phyloP scores from a whole-genome alignment of 2,329 filamentous ascomycete species.

The Fusarium piperis region DNA sequence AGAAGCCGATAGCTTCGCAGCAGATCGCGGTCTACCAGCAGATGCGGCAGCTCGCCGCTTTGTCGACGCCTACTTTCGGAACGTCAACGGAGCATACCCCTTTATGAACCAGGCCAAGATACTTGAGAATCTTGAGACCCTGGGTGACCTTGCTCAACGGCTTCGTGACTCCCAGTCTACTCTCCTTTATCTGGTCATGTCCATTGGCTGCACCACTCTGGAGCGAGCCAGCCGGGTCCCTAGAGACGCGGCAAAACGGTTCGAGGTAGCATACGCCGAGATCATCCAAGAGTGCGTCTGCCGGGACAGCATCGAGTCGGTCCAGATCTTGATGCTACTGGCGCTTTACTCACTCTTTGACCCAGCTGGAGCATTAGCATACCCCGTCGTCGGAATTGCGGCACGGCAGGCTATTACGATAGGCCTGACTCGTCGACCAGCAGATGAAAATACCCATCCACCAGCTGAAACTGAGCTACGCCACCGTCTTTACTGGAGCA shows the following conservation, averaged over 20 bases:
- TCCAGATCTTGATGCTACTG: slow-evolving; percentile 52
- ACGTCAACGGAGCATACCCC: slow-evolving; percentile 54
- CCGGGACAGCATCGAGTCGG: slow-evolving; percentile 45
- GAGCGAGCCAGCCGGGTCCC: slow-evolving; percentile 50
- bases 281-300: slow-evolving; percentile 50
- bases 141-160: slow-evolving; percentile 21
- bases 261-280: slow-evolving; percentile 47
- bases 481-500: slow-evolving; percentile 54
- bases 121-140: slow-evolving; percentile 42
- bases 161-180: slow-evolving; percentile 28
- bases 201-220: slow-evolving; percentile 53
- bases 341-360: slow-evolving; percentile 54
- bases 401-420: slow-evolving; percentile 48
- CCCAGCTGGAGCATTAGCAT: slow-evolving; percentile 47
- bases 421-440: slow-evolving; percentile 44
- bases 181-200: slow-evolving; percentile 52
- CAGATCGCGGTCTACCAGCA: not conserved
- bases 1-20: not conserved
- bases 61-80: slow-evolving; percentile 53
- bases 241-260: slow-evolving; percentile 37
- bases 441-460: slow-evolving; percentile 34
- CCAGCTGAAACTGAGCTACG: slow-evolving; percentile 41
- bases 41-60: slow-evolving; percentile 39
- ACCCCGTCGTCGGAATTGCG: slow-evolving; percentile 49
- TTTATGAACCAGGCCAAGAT: slow-evolving; percentile 50